phyloP scores from a whole-genome alignment of 169 alveolate species.

The Plasmodium vivax region DNA sequence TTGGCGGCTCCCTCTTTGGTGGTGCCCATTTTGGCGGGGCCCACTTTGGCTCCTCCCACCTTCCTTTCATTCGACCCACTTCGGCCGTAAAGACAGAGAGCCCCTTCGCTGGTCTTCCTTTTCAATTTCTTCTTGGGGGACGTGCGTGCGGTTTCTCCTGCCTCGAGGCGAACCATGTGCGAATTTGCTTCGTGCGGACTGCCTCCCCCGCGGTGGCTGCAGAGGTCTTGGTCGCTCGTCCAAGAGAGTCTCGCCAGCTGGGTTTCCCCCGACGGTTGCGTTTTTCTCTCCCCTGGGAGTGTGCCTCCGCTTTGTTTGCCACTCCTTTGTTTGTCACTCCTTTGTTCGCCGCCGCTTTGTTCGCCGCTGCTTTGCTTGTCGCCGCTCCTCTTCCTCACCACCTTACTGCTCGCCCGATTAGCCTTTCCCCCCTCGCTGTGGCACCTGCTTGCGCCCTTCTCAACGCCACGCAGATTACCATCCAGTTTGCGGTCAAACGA shows the following conservation, averaged over 20 bases:
- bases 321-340: background rate
- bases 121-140: background rate
- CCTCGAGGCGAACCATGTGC: background rate
- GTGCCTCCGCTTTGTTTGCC: background rate
- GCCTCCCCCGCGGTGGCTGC: background rate
- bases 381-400: slow-evolving; percentile 12
- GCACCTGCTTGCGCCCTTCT: background rate
- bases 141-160: background rate
- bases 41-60: no score
- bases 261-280: background rate
- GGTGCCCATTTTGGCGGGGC: no score
- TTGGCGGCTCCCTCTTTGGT: no score
- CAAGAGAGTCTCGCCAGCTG: background rate
- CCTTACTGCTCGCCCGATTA: background rate
- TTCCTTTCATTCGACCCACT: background rate
- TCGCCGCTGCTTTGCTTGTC: background rate
- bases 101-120: background rate
- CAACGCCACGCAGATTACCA: background rate
- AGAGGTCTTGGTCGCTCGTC: background rate
- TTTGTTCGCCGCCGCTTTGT: no score
- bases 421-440: background rate
- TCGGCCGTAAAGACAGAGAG: background rate
- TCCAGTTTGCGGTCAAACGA: background rate
- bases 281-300: background rate
- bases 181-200: background rate